Conservation (phyloP, 164 flowering plant genomes). For the Platanus orientalis region DNA sequence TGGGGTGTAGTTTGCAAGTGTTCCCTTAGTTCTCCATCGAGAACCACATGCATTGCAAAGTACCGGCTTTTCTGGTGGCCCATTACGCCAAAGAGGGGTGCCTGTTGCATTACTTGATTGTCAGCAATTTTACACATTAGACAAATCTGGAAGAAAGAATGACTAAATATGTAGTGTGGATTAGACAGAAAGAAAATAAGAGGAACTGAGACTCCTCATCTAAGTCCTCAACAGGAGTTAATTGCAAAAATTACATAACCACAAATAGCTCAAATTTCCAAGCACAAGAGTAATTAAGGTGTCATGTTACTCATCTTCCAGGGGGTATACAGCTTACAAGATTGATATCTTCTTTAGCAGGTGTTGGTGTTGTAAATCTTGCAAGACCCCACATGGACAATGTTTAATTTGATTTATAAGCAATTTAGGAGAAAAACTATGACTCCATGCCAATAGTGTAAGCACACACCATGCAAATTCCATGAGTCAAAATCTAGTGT, state of each 20-base stretch:
- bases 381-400: too few relatives aligned
- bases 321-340: not conserved
- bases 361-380: too few relatives aligned
- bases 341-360: not conserved
- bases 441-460: too few relatives aligned
- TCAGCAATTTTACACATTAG: constrained; percentile 14
- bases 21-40: constrained; percentile 96
- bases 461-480: too few relatives aligned
- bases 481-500: too few relatives aligned
- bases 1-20: constrained; percentile 87
- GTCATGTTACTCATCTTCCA: not conserved
- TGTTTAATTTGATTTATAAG: too few relatives aligned
- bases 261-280: not conserved
- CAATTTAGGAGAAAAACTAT: too few relatives aligned
- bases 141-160: not conserved
- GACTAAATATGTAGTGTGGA: not conserved
- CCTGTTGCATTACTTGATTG: constrained; percentile 36
- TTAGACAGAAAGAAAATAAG: not conserved
- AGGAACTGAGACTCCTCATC: not conserved
- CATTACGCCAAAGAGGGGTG: constrained; percentile 99
- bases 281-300: not conserved
- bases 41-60: constrained; percentile 99
- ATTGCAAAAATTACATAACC: too few relatives aligned
- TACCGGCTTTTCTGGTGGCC: constrained; percentile 96
- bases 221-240: not conserved